Evolutionary conservation across 306 rosid genomes (phyloP).

Genomic region (Trichosanthes cucumerina): DNA sequence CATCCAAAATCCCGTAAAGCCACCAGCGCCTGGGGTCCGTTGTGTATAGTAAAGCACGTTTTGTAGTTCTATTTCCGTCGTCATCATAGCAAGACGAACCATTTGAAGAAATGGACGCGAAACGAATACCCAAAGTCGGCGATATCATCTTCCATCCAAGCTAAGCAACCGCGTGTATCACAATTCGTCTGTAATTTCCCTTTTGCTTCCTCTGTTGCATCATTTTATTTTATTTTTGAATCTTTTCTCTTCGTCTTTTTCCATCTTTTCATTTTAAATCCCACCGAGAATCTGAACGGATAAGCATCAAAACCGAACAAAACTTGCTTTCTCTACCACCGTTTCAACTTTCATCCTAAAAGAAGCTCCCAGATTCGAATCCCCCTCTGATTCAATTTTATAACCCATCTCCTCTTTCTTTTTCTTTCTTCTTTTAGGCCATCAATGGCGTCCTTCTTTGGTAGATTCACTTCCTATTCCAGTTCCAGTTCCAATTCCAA

Average conservation of each 20-base stretch:
- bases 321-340: not conserved
- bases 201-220: constrained; percentile 44
- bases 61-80: not conserved
- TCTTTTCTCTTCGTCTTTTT: too few species aligned
- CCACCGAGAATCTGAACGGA: constrained; percentile 13
- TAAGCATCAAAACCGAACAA: not conserved
- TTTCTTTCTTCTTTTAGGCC: not conserved
- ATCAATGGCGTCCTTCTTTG: constrained; percentile 39
- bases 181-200: not conserved
- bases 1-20: not conserved
- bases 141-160: not conserved
- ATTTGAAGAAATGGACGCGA: not conserved
- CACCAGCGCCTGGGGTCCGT: not conserved
- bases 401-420: not conserved
- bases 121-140: not conserved
- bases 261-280: constrained; percentile 64
- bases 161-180: not conserved
- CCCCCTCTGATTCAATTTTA: not conserved
- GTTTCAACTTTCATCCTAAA: not conserved
- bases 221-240: constrained; percentile 30
- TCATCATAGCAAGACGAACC: not conserved
- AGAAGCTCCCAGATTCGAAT: not conserved
- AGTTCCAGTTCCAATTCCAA: constrained; percentile 13
- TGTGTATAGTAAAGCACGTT: not conserved
- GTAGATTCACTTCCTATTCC: constrained; percentile 17